Conservation (phyloP, 2,329 filamentous ascomycete species). For the Xylaria sp. region DNA sequence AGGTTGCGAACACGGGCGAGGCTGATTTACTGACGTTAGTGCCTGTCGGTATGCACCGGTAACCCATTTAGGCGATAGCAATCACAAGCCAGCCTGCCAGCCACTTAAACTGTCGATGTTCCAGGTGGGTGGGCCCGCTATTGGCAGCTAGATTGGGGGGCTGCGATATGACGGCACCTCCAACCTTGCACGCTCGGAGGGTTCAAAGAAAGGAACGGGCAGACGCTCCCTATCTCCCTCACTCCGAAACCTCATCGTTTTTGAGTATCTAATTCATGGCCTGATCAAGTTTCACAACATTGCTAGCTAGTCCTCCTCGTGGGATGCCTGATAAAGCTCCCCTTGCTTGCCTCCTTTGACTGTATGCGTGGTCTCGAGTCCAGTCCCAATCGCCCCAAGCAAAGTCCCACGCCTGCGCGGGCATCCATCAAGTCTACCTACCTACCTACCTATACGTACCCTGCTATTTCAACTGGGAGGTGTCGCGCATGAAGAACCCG, state of each 20-base stretch:
- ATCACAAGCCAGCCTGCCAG: not conserved
- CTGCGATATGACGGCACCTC: not conserved
- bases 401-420: too few species aligned
- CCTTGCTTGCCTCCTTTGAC: not conserved
- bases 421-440: slow-evolving; percentile 3
- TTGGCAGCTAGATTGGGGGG: not conserved
- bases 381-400: not conserved
- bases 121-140: not conserved
- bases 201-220: not conserved
- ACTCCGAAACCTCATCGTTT: not conserved
- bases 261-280: not conserved
- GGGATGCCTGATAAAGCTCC: too few species aligned
- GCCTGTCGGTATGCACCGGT: too few species aligned
- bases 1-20: slow-evolving; percentile 3
- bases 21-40: not conserved
- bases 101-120: not conserved
- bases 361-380: not conserved
- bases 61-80: not conserved
- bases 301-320: not conserved
- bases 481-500: slow-evolving; percentile 11
- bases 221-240: not conserved
- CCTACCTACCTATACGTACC: slow-evolving; percentile 3
- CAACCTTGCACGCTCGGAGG: not conserved
- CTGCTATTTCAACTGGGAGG: slow-evolving; percentile 8
- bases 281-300: not conserved